Evolutionary conservation across 306 rosid genomes (phyloP).

Genomic region (Herpetospermum pedunculosum): DNA sequence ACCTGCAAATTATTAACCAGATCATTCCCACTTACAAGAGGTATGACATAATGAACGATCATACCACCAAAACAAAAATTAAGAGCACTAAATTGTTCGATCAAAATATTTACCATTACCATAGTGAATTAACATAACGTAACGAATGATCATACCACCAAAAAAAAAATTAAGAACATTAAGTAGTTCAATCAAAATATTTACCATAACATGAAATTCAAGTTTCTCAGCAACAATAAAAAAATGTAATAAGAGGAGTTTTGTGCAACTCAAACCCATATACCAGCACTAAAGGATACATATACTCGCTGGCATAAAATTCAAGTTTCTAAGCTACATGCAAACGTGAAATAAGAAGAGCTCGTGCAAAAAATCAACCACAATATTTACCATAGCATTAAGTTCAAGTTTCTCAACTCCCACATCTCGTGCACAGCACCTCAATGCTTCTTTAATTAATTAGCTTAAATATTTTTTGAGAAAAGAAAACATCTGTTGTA

Average conservation of each 20-base stretch:
- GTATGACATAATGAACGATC: not conserved
- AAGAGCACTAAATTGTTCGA: not conserved
- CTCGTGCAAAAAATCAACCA: no score
- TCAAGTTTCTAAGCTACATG: not conserved
- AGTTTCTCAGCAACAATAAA: not conserved
- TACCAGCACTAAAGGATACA: not conserved
- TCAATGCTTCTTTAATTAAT: no score
- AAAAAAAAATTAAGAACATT: not conserved
- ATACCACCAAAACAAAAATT: not conserved
- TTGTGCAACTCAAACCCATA: not conserved
- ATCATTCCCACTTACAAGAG: slow-evolving; percentile 6
- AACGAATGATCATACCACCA: not conserved
- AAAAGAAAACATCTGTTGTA: no score
- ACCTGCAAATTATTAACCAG: slow-evolving; percentile 34
- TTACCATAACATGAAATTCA: not conserved
- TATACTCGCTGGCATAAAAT: not conserved
- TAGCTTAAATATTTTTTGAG: no score
- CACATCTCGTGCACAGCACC: no score
- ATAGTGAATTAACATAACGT: not conserved
- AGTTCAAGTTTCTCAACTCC: no score
- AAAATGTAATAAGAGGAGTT: not conserved
- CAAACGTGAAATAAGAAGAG: not conserved
- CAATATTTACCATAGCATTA: no score
- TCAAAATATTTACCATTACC: not conserved
- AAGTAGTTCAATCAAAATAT: not conserved